Base-by-base conservation (phyloP, 768 basidiomycete species). In the Amanita pseudoporphyria region DNA sequence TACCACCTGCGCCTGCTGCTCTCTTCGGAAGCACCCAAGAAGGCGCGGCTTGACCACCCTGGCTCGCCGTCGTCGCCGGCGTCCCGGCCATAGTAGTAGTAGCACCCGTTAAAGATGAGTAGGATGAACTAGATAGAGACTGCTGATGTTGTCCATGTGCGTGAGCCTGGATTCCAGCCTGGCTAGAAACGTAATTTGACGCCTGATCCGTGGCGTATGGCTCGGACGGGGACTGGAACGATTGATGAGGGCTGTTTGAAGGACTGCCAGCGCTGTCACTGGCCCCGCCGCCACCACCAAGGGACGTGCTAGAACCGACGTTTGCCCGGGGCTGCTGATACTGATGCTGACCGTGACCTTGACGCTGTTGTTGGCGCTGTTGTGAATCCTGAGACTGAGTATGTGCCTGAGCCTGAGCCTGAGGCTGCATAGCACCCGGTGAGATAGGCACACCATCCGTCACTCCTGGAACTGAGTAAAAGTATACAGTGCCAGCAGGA, bases 401-500 rank as follows among this genome's bases (percentile, higher is more conserved):
- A n/a, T n/a, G n/a, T n/a, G n/a, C n/a, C n/a, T n/a, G n/a, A n/a
- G n/a, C 43, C 16, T 59, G 54, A 9, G 13, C 14, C 5, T 49
- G 44, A 35, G 31, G 24, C 42, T 51, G 50, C 50, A 54, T 51
- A 43, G 55, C 39, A 43, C 44, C 33, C 35, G 42, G 24, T 40
- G 61, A 13, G 6, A 9, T 18, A 16, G 24, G 5, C 3, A 6
- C 39, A 4, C 56, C 63, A 46, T 78, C 79, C 56, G 77, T 82
- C 38, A 90, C 71, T 2, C 86, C 87, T 6, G 87, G 87, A 1
- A 90, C 79, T 2, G 78, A 80, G 43, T 84, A 64, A 57, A 92
- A 92, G 66, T 92, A 92, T 33, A 90, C 84, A 6, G 82, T 70
- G 7, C 89, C 89, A 5, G 84, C 79, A 0, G 71, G 62, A 52